Evolutionary conservation across 192 early-diverging fungal genomes (phyloP).

Genomic region (Backusella liffmaniae): DNA sequence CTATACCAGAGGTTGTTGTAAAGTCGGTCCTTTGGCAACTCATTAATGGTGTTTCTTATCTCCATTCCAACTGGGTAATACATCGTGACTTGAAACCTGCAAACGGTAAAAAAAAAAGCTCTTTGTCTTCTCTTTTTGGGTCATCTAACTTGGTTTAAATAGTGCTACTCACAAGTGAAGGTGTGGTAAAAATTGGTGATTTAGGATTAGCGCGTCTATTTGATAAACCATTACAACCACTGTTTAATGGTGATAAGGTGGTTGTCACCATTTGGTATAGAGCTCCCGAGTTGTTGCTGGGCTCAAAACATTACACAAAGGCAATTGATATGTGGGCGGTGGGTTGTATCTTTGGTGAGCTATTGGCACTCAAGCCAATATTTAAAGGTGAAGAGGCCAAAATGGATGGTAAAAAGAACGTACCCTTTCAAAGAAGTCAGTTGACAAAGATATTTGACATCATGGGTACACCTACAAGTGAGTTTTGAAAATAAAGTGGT

Average conservation of each 20-base stretch:
- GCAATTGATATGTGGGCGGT: slow-evolving; percentile 79
- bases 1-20: slow-evolving; percentile 78
- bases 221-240: slow-evolving; percentile 66
- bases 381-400: slow-evolving; percentile 91
- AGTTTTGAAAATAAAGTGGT: slow-evolving; percentile 9
- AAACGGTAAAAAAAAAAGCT: slow-evolving; percentile 46
- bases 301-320: slow-evolving; percentile 85
- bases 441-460: slow-evolving; percentile 81
- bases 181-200: slow-evolving; percentile 92
- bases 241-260: slow-evolving; percentile 83
- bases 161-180: slow-evolving; percentile 83
- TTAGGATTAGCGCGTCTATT: slow-evolving; percentile 88
- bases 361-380: slow-evolving; percentile 78
- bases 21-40: slow-evolving; percentile 92
- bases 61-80: slow-evolving; percentile 84
- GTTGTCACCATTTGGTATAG: slow-evolving; percentile 99
- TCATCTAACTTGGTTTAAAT: neutral
- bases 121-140: too few species aligned
- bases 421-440: slow-evolving; percentile 86
- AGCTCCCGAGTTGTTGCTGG: slow-evolving; percentile 87
- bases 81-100: slow-evolving; percentile 95
- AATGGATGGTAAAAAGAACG: slow-evolving; percentile 76
- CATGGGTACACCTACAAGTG: slow-evolving; percentile 81
- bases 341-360: slow-evolving; percentile 95
- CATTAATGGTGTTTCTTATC: slow-evolving; percentile 82